Percentiles rank a stretch among this genome's conserved stretches.
phyloP scores from a whole-genome alignment of 225 moss, liverwort and hornwort species.

The Pseudisothecium myosuroides region DNA sequence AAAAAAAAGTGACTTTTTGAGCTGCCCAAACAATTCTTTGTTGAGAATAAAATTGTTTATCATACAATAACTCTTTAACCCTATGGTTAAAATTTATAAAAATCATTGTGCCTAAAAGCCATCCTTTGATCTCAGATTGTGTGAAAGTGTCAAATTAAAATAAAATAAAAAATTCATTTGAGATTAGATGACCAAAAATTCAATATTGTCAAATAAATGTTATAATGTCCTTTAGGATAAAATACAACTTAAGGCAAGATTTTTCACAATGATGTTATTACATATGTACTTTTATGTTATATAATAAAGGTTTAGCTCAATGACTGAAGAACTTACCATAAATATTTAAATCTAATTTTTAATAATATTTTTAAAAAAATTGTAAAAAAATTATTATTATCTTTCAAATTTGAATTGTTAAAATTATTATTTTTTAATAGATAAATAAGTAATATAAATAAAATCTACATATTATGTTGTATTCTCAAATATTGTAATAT shows the following conservation, averaged over 20 bases:
- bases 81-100: not conserved
- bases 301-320: not conserved
- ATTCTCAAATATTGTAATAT: not conserved
- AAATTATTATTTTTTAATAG: not conserved
- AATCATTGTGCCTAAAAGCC: not conserved
- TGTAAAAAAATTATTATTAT: not conserved
- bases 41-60: not conserved
- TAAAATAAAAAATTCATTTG: not conserved
- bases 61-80: not conserved
- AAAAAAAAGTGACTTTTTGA: not conserved
- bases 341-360: not conserved
- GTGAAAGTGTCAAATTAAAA: not conserved
- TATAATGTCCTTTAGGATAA: rapidly evolving
- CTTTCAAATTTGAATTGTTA: not conserved
- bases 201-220: not conserved
- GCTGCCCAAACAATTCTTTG: not conserved
- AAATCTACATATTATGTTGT: not conserved
- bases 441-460: not conserved
- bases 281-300: too few relatives aligned
- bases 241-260: not conserved
- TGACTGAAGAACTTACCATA: not conserved
- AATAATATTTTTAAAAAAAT: not conserved
- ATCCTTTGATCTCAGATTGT: rapidly evolving
- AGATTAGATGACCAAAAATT: not conserved
- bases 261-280: not conserved